Conservation (phyloP, 1,284 basidiomycete genomes). For the Anthracocystis panici-leucophaei region DNA sequence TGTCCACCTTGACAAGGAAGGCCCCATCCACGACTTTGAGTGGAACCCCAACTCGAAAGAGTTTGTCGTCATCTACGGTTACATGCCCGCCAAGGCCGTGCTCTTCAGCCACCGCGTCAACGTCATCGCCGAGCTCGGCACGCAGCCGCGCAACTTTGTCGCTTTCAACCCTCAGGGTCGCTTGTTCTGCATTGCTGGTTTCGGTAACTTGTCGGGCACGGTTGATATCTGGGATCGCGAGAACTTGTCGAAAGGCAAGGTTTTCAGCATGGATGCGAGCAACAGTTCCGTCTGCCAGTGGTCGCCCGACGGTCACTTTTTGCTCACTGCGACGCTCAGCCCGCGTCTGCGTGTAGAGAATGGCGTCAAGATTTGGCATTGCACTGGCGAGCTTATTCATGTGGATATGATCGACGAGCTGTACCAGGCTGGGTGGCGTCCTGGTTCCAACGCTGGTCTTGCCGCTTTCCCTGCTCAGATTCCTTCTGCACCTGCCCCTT, state of each 20-base stretch:
- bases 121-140: conserved; percentile 88
- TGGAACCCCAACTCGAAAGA: conserved; percentile 96
- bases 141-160: conserved; percentile 89
- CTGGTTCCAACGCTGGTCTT: conserved; percentile 77
- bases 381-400: conserved; percentile 85
- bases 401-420: conserved; percentile 82
- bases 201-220: conserved; percentile 94
- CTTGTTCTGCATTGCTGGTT: conserved; percentile 88
- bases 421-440: conserved; percentile 89
- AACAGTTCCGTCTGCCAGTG: conserved; percentile 95
- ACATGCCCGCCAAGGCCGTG: conserved; percentile 94
- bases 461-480: conserved; percentile 80
- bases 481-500: conserved; percentile 80
- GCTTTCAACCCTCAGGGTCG: conserved; percentile 94
- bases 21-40: conserved; percentile 93
- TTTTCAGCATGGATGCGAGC: conserved; percentile 87
- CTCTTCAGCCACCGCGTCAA: conserved; percentile 92
- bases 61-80: conserved; percentile 95
- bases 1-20: conserved; percentile 93
- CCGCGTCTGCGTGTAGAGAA: conserved; percentile 96
- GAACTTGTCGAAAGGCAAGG: conserved; percentile 78
- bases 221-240: conserved; percentile 92
- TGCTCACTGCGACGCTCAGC: conserved; percentile 92
- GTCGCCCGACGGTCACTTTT: conserved; percentile 91
- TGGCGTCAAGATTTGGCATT: conserved; percentile 95